Conservation (phyloP, 106 monocot species). For the Hemerocallis citrina region DNA sequence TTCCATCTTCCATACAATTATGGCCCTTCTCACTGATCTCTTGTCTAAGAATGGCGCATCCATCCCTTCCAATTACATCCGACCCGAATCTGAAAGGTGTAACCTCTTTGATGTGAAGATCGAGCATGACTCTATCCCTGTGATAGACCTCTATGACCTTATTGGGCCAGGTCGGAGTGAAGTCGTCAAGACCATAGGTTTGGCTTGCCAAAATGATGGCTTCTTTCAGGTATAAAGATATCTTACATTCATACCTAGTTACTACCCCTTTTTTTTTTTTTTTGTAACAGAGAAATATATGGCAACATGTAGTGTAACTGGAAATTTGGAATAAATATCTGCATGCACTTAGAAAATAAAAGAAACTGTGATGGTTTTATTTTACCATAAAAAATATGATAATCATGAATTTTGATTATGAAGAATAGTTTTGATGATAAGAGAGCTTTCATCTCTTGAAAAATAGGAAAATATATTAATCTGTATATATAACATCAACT, state of each 20-base stretch:
- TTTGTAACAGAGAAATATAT: too few species aligned
- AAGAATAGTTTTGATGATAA: too few species aligned
- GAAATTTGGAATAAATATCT: too few species aligned
- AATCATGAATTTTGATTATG: too few species aligned
- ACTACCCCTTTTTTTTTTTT: too few species aligned
- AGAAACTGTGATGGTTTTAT: not conserved
- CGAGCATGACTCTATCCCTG: not conserved
- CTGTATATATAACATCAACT: too few species aligned
- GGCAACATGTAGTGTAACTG: too few species aligned
- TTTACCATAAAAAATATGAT: not conserved
- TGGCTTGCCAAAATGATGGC: constrained; percentile 6
- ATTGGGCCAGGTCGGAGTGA: not conserved
- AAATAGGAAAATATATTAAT: too few species aligned
- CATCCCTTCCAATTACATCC: not conserved
- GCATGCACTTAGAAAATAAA: too few species aligned
- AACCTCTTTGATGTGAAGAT: not conserved
- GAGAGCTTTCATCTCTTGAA: too few species aligned
- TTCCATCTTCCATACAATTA: too few species aligned
- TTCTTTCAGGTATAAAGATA: constrained; percentile 2
- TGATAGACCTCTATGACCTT: constrained; percentile 2
- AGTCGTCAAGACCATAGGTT: not conserved
- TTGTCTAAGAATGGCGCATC: not conserved
- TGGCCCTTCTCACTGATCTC: not conserved
- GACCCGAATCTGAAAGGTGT: not conserved
- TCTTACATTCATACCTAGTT: too few species aligned